These are phyloP conservation scores for Penicillium lagena DNA, from an alignment of 495 filamentous ascomycete genomes.

Conservation along the genomic window DNA sequence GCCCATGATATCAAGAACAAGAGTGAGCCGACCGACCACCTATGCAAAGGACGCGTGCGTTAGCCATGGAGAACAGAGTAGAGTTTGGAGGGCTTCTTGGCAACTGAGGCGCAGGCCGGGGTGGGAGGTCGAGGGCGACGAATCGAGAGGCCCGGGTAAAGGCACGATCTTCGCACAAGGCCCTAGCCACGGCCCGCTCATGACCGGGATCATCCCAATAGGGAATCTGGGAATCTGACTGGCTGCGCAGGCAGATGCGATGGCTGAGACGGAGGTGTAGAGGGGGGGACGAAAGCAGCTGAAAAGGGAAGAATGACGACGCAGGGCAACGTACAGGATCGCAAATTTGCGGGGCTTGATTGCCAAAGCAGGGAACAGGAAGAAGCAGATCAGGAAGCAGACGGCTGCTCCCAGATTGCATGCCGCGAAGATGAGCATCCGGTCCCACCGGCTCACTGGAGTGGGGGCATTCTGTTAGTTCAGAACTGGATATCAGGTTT, in stretches of 20 bases:
- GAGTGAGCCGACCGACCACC: constrained; percentile 89
- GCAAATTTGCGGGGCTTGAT: constrained; percentile 88
- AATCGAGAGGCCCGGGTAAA: constrained; percentile 1
- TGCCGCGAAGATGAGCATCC: constrained; percentile 81
- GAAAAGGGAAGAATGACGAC: not conserved
- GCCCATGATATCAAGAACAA: constrained; percentile 92
- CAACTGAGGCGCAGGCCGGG: constrained; percentile 16
- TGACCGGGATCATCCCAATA: constrained; percentile 12
- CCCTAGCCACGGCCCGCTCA: constrained; percentile 11
- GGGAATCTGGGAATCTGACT: constrained; percentile 16
- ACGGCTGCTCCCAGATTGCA: constrained; percentile 87
- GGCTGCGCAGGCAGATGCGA: constrained; percentile 1
- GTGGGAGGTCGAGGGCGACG: constrained; percentile 1
- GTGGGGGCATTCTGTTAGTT: constrained; percentile 14
- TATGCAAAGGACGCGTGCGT: constrained; percentile 21
- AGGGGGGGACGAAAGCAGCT: not conserved
- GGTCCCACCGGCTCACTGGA: constrained; percentile 95
- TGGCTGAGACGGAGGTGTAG: not conserved
- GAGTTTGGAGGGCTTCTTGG: constrained; percentile 23
- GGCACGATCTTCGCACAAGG: constrained; percentile 15
- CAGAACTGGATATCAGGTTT: too few relatives aligned
- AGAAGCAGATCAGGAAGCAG: constrained; percentile 90
- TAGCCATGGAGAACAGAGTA: not conserved
- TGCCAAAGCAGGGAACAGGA: constrained; percentile 73
- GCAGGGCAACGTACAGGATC: constrained; percentile 69